A percentile compares a stretch with the other conserved stretches of the same genome.
phyloP scores from a whole-genome alignment of 768 basidiomycete genomes.

The Trametes elegans region DNA sequence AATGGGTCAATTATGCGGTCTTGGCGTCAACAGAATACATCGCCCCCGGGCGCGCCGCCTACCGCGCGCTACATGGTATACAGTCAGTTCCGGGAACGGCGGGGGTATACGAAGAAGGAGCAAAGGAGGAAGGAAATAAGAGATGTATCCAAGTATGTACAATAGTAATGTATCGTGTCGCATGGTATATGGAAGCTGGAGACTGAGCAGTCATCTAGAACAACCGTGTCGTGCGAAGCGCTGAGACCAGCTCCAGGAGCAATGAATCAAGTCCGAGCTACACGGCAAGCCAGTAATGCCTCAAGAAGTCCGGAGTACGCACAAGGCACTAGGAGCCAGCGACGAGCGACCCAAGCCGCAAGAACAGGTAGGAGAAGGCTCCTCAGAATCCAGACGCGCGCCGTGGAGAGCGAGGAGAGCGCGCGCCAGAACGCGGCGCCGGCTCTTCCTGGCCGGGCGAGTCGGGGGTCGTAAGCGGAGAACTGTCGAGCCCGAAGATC shows the following conservation, averaged over 20 bases:
- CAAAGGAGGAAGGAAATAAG: background rate
- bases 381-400: background rate
- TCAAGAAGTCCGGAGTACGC: background rate
- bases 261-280: background rate
- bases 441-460: background rate
- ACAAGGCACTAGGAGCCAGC: background rate
- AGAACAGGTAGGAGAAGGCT: background rate
- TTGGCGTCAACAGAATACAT: too few species aligned
- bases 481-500: background rate
- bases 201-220: too few species aligned
- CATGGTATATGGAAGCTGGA: background rate
- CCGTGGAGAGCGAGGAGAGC: background rate
- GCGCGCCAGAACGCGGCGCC: background rate
- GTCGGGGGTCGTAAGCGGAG: background rate
- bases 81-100: too few species aligned
- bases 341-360: background rate
- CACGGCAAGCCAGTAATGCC: background rate
- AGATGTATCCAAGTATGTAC: background rate
- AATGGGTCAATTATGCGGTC: too few species aligned
- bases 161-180: background rate
- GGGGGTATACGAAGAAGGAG: background rate
- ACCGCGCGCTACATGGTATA: too few species aligned
- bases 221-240: background rate
- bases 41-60: too few species aligned
- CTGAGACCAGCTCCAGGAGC: background rate